Percentiles rank a stretch among this genome's conserved stretches.
These are phyloP conservation scores for Phlyctochytrium arcticum DNA, from an alignment of 192 early-diverging fungal genomes.

Conservation along the genomic window DNA sequence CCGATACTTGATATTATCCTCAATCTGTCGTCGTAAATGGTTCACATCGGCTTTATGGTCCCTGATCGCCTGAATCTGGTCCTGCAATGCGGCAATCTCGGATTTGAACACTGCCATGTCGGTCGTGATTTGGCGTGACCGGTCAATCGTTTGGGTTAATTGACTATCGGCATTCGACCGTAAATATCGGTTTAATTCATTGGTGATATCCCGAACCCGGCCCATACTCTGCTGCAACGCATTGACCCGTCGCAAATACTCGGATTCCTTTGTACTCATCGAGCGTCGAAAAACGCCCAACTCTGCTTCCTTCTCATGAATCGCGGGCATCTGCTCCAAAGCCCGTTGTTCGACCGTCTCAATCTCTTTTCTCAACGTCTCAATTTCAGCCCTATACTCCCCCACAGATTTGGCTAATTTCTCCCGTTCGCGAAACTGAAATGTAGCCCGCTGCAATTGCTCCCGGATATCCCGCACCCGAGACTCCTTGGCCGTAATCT, in stretches of 20 bases:
- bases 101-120: slow-evolving; percentile 26
- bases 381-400: slow-evolving; percentile 45
- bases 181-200: slow-evolving; percentile 28
- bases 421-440: slow-evolving; percentile 39
- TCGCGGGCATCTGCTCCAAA: slow-evolving; percentile 10
- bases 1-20: slow-evolving; percentile 47
- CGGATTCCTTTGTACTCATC: background rate
- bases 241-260: background rate
- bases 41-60: slow-evolving; percentile 27
- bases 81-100: slow-evolving; percentile 25
- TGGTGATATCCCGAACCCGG: slow-evolving; percentile 15
- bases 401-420: slow-evolving; percentile 26
- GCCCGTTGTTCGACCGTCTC: slow-evolving; percentile 28
- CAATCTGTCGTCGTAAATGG: slow-evolving; percentile 27
- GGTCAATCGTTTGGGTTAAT: slow-evolving; percentile 9
- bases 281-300: slow-evolving; percentile 6
- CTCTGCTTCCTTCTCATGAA: slow-evolving; percentile 25
- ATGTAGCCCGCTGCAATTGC: slow-evolving; percentile 31
- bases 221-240: slow-evolving; percentile 12
- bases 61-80: slow-evolving; percentile 33
- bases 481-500: slow-evolving; percentile 32
- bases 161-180: background rate
- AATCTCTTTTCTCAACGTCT: slow-evolving; percentile 20
- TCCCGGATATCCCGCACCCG: slow-evolving; percentile 31
- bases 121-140: too few species aligned